These are phyloP conservation scores for Fusarium neocosmosporiellum DNA, from an alignment of 2,329 filamentous ascomycete species.

Conservation along the genomic window DNA sequence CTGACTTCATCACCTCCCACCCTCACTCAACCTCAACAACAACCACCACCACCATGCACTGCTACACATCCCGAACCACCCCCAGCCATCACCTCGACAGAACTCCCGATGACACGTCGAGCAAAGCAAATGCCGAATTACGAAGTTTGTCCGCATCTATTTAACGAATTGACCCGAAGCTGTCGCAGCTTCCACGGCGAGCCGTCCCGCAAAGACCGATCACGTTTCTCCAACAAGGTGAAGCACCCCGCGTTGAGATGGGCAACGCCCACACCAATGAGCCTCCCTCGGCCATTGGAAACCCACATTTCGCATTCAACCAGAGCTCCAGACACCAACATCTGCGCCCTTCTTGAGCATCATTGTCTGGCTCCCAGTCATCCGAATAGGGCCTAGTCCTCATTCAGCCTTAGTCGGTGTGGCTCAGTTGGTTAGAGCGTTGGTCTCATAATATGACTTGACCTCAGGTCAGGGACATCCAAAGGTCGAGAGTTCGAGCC, in stretches of 20 bases:
- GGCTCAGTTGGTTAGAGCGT: slow-evolving; percentile 23
- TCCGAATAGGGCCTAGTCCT: slow-evolving; percentile 24
- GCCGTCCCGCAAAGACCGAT: slow-evolving; percentile 29
- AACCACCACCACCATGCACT: not conserved
- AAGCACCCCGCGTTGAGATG: slow-evolving; percentile 12
- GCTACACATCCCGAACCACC: slow-evolving; percentile 16
- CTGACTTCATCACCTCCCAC: not conserved
- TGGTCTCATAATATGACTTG: slow-evolving; percentile 32
- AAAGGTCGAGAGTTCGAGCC: slow-evolving; percentile 39
- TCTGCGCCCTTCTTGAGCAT: not conserved
- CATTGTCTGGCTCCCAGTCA: not conserved
- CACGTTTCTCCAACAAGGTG: slow-evolving; percentile 28
- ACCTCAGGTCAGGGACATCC: slow-evolving; percentile 24
- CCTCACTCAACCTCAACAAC: not conserved
- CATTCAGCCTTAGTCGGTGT: slow-evolving; percentile 23
- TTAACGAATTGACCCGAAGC: slow-evolving; percentile 27
- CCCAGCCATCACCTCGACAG: not conserved
- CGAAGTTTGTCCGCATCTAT: slow-evolving; percentile 24
- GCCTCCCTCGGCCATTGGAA: not conserved
- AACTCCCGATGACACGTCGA: not conserved
- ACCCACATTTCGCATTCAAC: not conserved
- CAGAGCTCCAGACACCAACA: not conserved
- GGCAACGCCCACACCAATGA: not conserved
- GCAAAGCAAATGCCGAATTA: slow-evolving; percentile 23
- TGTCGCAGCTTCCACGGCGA: slow-evolving; percentile 13